Base-by-base conservation (phyloP, 2,329 filamentous ascomycete genomes). In the Emergomyces orientalis region DNA sequence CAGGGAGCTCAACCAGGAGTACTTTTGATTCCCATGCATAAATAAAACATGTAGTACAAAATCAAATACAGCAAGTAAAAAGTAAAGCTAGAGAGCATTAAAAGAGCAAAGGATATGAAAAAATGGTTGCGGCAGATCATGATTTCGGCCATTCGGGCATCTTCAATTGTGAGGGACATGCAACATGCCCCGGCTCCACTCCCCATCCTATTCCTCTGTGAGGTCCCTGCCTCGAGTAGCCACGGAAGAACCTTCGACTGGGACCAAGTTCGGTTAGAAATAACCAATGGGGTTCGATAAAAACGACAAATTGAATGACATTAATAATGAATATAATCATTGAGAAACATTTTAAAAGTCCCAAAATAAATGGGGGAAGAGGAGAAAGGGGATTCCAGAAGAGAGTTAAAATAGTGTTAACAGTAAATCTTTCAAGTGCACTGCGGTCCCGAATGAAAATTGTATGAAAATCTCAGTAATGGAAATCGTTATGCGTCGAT, bases 301-400 rank as follows among this genome's bases (percentile, higher is more conserved):
- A 9, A 58, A 27, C 9, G 22, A 59, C 47, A 17, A 60, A 39
- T 34, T 54, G 51, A 34, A n/a, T 34, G 51, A 19, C 22, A 47
- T 45, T 25, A 45, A 43, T 30, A 59, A 59, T n/a, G 34, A 51
- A 41, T 47, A 47, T 37, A 47, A 52, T 41, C 45, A 60, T 8
- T 34, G 27, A 66, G 64, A 67, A 63, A 68, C 62, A 65, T 65
- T 51, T 67, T 51, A 61, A 60, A 67, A 65, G 68, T 62, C 62
- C 62, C 57, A 56, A 65, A 67, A 60, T 60, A 63, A 70, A 60
- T 61, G 54, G 66, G 70, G 69, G 68, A 70, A 68, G 70, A 63
- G 70, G 5, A 49, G 70, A 65, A 68, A 49, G 59, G 64, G 66
- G 64, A 55, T 39, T 65, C 66, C 55, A 65, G 69, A 68, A 63